Base-by-base conservation (phyloP, 139 green algal genomes). In the Tetratostichococcus sp. region DNA sequence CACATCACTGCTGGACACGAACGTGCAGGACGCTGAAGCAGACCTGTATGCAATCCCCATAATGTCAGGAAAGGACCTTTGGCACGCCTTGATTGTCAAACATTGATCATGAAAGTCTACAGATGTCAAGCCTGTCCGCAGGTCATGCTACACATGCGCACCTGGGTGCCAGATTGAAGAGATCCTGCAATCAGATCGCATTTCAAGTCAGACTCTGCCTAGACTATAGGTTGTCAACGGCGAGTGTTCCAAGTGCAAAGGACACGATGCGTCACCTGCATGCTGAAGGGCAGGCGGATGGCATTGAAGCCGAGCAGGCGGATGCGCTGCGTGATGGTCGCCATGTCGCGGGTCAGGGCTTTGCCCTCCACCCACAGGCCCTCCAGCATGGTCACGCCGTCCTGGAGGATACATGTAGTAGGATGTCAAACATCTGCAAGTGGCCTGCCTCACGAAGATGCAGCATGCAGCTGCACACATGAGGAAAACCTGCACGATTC, bases 281-380 rank as follows among this genome's bases (percentile, higher is more conserved):
- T n/a, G 57, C 50, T 75, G 71, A 82, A 78, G 28, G 77, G 77
- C 1, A 82, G 70, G 71, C 74, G 70, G 39, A 82, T 67, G 28
- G 65, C 65, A 28, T 78, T 82, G 77, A 82, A 78, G 50, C 77
- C 77, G 0, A 82, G 77, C 2, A 72, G 57, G 1, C 42, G 17
- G 28, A 80, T 76, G 59, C 76, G 76, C 70, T 72, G 35, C 76
- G 70, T 65, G 58, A 76, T 71, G 25, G 70, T 73, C 21, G 35
- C 39, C 26, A 80, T 66, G 59, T 80, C 69, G 50, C 50, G 50
- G 2, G 11, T 4, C 14, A 62, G 50, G 2, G 50, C 50, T 8
- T 26, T 35, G 65, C 16, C 65, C n/a, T 35, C 17, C 19, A 17
- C 16, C 65, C 65, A 23, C 32, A 81, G n/a, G 43, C 70, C 71